A percentile compares a stretch with the other conserved stretches of the same genome.
Evolutionary conservation across 176 grass and related monocot genomes (phyloP).

Genomic region (Raddia guianensis): DNA sequence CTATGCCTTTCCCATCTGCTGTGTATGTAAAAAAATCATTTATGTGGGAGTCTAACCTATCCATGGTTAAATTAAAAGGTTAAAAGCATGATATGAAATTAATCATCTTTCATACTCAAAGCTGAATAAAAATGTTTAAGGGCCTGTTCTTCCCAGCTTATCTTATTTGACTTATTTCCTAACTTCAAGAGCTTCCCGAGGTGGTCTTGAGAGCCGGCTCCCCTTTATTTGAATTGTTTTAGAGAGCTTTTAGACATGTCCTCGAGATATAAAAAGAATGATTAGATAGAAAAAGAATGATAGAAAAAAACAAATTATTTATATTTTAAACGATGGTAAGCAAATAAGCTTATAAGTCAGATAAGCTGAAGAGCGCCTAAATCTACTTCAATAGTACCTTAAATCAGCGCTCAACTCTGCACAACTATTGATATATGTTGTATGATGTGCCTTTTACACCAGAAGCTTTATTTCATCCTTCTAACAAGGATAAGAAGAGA

Average conservation of each 20-base stretch:
- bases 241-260: too few species aligned
- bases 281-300: too few species aligned
- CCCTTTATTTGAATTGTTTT: too few species aligned
- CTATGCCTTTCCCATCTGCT: neutral
- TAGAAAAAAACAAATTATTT: too few species aligned
- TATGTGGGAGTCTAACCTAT: neutral
- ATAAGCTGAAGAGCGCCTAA: too few species aligned
- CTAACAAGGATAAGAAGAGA: slow-evolving; percentile 37
- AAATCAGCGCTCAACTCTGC: neutral
- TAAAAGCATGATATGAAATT: neutral
- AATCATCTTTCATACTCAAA: neutral
- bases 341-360: too few species aligned
- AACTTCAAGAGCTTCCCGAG: too few species aligned
- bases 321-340: too few species aligned
- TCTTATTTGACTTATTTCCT: too few species aligned
- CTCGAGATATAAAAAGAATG: too few species aligned
- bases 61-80: neutral
- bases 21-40: neutral
- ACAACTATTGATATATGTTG: neutral
- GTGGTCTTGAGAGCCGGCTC: too few species aligned
- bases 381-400: neutral
- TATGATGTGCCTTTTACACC: slow-evolving; percentile 1
- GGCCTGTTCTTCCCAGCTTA: neutral
- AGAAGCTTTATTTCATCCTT: neutral
- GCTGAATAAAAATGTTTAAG: neutral